Conservation (phyloP, 2,329 filamentous ascomycete genomes). For the Scedosporium dehoogii region DNA sequence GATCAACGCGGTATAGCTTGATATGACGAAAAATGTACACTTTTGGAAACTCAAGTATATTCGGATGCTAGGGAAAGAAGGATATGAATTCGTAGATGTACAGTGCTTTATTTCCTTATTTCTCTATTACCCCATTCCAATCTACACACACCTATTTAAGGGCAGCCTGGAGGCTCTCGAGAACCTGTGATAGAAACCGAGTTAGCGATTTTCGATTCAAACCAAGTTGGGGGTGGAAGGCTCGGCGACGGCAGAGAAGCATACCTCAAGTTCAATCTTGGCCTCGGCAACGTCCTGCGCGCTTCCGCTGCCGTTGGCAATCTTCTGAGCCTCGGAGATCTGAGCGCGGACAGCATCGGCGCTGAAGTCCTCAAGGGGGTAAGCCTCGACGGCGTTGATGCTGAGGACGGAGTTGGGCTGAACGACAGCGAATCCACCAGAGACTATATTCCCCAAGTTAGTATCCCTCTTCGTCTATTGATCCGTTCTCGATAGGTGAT, state of each 20-base stretch:
- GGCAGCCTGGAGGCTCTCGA: conserved; percentile 12
- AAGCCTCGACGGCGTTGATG: conserved; percentile 98
- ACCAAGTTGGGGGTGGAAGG: neutral
- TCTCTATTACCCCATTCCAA: conserved; percentile 6
- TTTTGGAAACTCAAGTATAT: neutral
- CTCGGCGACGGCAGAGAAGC: conserved; percentile 10
- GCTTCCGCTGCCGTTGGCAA: conserved; percentile 79
- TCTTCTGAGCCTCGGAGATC: conserved; percentile 92
- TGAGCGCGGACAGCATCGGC: conserved; percentile 79
- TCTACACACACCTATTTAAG: conserved; percentile 10
- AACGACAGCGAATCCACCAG: conserved; percentile 92
- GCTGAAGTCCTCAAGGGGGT: conserved; percentile 92
- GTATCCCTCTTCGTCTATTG: neutral
- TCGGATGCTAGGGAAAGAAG: conserved; percentile 1
- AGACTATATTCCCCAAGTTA: conserved; percentile 48
- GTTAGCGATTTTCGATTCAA: neutral
- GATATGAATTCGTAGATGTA: conserved; percentile 5
- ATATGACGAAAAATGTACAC: neutral
- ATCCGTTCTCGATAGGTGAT: neutral
- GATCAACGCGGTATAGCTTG: neutral
- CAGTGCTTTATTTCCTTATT: conserved; percentile 5
- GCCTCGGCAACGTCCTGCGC: conserved; percentile 98
- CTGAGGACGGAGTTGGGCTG: conserved; percentile 90
- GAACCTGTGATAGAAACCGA: conserved; percentile 4
- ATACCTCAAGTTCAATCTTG: conserved; percentile 97